These are phyloP conservation scores for Spergularia bocconei DNA, from an alignment of 148 eudicot species.

Conservation along the genomic window DNA sequence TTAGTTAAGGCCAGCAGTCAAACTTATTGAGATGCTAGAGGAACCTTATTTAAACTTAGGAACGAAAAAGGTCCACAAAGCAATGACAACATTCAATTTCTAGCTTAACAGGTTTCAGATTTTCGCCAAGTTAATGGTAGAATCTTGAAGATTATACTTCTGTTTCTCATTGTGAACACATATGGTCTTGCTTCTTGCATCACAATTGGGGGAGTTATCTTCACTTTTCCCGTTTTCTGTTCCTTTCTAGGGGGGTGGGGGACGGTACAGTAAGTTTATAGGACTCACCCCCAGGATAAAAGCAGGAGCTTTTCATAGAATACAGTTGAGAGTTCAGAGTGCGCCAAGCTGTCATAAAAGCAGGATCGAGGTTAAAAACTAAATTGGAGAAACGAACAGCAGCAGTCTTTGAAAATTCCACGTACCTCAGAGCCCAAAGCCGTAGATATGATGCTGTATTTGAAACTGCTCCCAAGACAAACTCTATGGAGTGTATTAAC, in stretches of 20 bases:
- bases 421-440: constrained; percentile 93
- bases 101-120: no score
- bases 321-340: constrained; percentile 95
- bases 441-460: constrained; percentile 99
- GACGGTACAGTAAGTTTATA: constrained; percentile 2
- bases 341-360: constrained; percentile 77
- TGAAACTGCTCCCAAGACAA: constrained; percentile 96
- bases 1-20: not conserved
- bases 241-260: not conserved
- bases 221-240: not conserved
- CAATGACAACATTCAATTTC: no score
- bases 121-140: no score
- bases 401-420: not conserved
- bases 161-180: no score
- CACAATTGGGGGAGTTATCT: not conserved
- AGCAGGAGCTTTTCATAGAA: constrained; percentile 97
- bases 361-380: constrained; percentile 19
- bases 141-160: no score
- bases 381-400: not conserved
- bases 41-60: not conserved
- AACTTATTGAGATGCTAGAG: not conserved
- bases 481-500: constrained; percentile 96
- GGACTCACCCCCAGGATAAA: constrained; percentile 94
- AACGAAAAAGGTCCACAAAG: no score
- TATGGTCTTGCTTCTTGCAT: not conserved